Evolutionary conservation across 495 filamentous ascomycete species (phyloP).

Genomic region (Hypomontagnella submonticulosa): DNA sequence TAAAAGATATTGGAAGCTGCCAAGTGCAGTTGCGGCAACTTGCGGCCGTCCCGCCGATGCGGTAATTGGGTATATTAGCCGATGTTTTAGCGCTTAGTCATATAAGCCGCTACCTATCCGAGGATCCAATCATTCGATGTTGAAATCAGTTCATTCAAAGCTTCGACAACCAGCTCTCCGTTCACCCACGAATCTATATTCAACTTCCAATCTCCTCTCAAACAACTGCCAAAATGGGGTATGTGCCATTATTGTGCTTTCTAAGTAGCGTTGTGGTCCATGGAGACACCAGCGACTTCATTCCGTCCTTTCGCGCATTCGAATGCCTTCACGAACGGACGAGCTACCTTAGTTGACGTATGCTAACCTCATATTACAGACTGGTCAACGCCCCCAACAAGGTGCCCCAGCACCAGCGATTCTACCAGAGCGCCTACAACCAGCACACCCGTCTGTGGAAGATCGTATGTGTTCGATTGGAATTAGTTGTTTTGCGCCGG

Average conservation of each 20-base stretch:
- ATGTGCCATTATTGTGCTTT: slow-evolving; percentile 3
- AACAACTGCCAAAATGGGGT: slow-evolving; percentile 45
- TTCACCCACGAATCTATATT: slow-evolving; percentile 16
- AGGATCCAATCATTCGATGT: slow-evolving; percentile 45
- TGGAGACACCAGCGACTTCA: slow-evolving; percentile 16
- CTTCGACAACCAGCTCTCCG: slow-evolving; percentile 39
- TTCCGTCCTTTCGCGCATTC: slow-evolving; percentile 1
- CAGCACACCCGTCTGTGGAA: slow-evolving; percentile 80
- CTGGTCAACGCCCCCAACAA: slow-evolving; percentile 85
- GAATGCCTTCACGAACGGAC: slow-evolving; percentile 15
- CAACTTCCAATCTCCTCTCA: slow-evolving; percentile 10
- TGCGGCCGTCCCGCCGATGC: neutral
- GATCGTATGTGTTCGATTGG: slow-evolving; percentile 72
- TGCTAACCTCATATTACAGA: slow-evolving; percentile 51
- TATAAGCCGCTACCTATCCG: slow-evolving; percentile 16
- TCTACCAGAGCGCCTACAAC: slow-evolving; percentile 82
- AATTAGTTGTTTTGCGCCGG: neutral
- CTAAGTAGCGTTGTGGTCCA: neutral
- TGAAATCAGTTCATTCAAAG: slow-evolving; percentile 33
- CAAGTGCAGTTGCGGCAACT: slow-evolving; percentile 1
- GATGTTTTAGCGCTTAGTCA: slow-evolving; percentile 47
- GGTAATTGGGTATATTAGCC: slow-evolving; percentile 23
- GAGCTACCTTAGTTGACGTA: slow-evolving; percentile 20
- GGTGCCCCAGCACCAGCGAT: slow-evolving; percentile 83
- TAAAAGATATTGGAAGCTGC: no score